Conservation (phyloP, 1,139 yeast genomes). For the Lodderomyces jiufengensis region DNA sequence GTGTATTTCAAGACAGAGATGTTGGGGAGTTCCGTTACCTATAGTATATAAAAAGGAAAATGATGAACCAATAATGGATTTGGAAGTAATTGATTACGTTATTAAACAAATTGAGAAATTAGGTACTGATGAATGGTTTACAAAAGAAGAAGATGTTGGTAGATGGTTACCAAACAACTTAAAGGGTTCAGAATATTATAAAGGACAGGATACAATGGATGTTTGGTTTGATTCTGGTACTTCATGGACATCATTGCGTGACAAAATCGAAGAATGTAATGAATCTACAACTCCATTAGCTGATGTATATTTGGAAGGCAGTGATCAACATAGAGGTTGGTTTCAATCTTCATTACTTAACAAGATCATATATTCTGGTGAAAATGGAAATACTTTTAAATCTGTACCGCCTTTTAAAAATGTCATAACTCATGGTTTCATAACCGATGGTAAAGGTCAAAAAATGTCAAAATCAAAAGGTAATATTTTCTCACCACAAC, state of each 20-base stretch:
- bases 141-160: conserved; percentile 44
- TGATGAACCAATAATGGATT: conserved; percentile 55
- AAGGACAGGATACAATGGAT: conserved; percentile 92
- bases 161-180: conserved; percentile 68
- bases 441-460: conserved; percentile 76
- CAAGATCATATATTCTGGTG: conserved; percentile 55
- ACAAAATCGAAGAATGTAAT: conserved; percentile 15
- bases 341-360: conserved; percentile 91
- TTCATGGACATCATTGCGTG: conserved; percentile 70
- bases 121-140: conserved; percentile 84
- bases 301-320: conserved; percentile 86
- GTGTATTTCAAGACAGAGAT: conserved; percentile 96
- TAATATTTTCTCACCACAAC: conserved; percentile 68
- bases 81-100: conserved; percentile 49
- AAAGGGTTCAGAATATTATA: conserved; percentile 36
- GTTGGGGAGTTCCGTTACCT: conserved; percentile 99
- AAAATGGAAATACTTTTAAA: conserved; percentile 23
- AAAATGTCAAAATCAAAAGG: conserved; percentile 96
- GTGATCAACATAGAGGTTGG: conserved; percentile 99
- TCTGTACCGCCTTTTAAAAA: conserved; percentile 67
- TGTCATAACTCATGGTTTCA: conserved; percentile 90
- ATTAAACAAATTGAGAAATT: conserved; percentile 49
- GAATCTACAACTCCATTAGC: conserved; percentile 47
- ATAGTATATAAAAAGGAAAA: conserved; percentile 63
- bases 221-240: conserved; percentile 99